Conservation (phyloP, 1,284 basidiomycete genomes). For the Trichosporon sp. region DNA sequence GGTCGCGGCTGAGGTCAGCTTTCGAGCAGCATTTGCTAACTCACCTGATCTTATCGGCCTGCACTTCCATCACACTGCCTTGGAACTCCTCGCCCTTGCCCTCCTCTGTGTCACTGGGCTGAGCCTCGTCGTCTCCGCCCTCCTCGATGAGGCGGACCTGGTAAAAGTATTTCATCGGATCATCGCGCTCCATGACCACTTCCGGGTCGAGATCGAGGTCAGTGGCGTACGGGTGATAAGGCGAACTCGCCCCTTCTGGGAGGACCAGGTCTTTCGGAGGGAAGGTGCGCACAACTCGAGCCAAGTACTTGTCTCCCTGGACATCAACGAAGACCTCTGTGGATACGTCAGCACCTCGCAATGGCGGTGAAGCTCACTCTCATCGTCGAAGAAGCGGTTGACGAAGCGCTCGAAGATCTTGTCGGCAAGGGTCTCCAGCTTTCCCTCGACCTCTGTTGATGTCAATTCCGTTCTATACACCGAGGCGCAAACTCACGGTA, state of each 20-base stretch:
- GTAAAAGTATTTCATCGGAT: constrained; percentile 83
- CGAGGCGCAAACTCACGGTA: constrained; percentile 71
- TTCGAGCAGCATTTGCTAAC: constrained; percentile 36
- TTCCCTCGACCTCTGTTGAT: constrained; percentile 82
- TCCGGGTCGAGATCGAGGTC: constrained; percentile 75
- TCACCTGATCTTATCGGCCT: constrained; percentile 76
- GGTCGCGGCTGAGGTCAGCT: constrained; percentile 72
- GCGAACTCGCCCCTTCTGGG: constrained; percentile 21
- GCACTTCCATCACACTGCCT: constrained; percentile 77
- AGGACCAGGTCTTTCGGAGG: constrained; percentile 59
- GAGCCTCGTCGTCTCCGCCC: constrained; percentile 35
- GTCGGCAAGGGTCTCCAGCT: constrained; percentile 91
- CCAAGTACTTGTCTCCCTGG: constrained; percentile 72
- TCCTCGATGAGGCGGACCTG: constrained; percentile 70
- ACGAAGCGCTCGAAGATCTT: constrained; percentile 93
- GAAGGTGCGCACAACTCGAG: constrained; percentile 47
- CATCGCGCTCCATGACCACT: constrained; percentile 71
- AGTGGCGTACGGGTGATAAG: constrained; percentile 65
- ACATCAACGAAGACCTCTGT: constrained; percentile 81
- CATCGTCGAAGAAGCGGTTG: constrained; percentile 86
- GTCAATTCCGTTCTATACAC: constrained; percentile 16
- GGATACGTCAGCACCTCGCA: constrained; percentile 35
- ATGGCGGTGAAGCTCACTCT: constrained; percentile 66
- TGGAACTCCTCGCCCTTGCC: constrained; percentile 53
- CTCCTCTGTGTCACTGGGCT: constrained; percentile 30